These are phyloP conservation scores for Xylariaceae sp. DNA, from an alignment of 2,329 filamentous ascomycete species.

Conservation along the genomic window DNA sequence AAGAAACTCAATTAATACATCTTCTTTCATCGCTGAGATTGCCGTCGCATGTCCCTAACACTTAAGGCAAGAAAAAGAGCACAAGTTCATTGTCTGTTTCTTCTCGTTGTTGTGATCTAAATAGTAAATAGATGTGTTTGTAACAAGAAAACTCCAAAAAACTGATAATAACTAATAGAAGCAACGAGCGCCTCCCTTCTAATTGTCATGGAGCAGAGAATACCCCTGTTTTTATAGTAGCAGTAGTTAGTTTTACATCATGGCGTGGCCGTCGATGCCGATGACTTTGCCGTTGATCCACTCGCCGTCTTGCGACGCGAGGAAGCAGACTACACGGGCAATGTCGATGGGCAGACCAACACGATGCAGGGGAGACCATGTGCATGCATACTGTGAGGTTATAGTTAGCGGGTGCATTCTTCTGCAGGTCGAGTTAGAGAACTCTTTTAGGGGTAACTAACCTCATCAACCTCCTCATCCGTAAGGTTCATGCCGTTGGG, in stretches of 20 bases:
- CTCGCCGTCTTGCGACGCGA: slow-evolving; percentile 43
- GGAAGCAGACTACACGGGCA: slow-evolving; percentile 57
- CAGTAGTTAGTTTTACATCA: slow-evolving; percentile 26
- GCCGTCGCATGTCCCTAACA: too few species aligned
- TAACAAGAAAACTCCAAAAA: too few species aligned
- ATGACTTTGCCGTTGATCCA: slow-evolving; percentile 41
- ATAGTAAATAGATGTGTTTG: too few species aligned
- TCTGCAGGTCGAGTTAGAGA: neutral
- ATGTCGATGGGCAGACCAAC: slow-evolving; percentile 65
- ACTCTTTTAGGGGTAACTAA: slow-evolving; percentile 12
- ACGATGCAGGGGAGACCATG: slow-evolving; percentile 59
- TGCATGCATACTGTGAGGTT: slow-evolving; percentile 48
- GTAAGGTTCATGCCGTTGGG: slow-evolving; percentile 50
- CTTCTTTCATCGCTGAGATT: too few species aligned
- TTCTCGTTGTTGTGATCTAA: too few species aligned
- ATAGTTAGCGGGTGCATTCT: slow-evolving; percentile 1
- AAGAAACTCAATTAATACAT: too few species aligned
- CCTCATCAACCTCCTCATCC: slow-evolving; percentile 56
- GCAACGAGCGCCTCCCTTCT: too few species aligned
- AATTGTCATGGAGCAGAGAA: neutral
- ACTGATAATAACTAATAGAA: too few species aligned
- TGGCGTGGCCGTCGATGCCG: slow-evolving; percentile 31
- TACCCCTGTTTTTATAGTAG: neutral
- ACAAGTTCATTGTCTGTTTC: too few species aligned
- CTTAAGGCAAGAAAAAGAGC: too few species aligned